These are phyloP conservation scores for Schwanniomyces yamadae DNA, from an alignment of 805 yeast genomes.

Conservation along the genomic window DNA sequence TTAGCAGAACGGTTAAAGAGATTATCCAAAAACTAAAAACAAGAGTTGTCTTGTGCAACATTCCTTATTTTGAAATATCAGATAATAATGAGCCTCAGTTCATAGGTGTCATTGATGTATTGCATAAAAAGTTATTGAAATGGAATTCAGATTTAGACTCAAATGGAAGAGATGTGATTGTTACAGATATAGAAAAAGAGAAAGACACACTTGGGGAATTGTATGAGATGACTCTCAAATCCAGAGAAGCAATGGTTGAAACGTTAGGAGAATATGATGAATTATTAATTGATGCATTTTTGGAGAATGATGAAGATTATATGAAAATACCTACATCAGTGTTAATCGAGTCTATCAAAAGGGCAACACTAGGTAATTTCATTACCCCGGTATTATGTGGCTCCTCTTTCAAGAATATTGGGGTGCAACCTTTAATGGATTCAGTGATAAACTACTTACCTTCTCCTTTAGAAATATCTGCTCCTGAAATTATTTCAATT, in stretches of 20 bases:
- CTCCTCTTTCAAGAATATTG: constrained; percentile 86
- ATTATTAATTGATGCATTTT: constrained; percentile 66
- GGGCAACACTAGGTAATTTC: constrained; percentile 55
- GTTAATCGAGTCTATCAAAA: constrained; percentile 60
- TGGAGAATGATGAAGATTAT: constrained; percentile 70
- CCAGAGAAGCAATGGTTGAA: constrained; percentile 79
- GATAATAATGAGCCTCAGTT: constrained; percentile 43
- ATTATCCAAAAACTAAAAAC: constrained; percentile 74
- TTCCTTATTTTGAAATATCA: constrained; percentile 60
- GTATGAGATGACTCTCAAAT: constrained; percentile 49
- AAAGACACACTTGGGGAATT: constrained; percentile 26
- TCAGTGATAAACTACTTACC: constrained; percentile 79
- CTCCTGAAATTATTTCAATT: constrained; percentile 51
- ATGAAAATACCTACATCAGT: constrained; percentile 56
- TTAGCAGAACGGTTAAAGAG: constrained; percentile 83
- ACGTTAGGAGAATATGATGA: constrained; percentile 84
- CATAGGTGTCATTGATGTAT: constrained; percentile 73
- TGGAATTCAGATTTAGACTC: constrained; percentile 45
- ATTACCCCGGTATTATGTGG: constrained; percentile 89
- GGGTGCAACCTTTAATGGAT: constrained; percentile 92
- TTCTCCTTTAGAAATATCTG: constrained; percentile 63
- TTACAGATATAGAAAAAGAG: constrained; percentile 39
- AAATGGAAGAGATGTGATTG: constrained; percentile 53
- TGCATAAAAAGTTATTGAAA: constrained; percentile 56
- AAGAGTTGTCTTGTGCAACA: constrained; percentile 67